phyloP scores from a whole-genome alignment of 306 rosid species.

The Clitoria ternatea region DNA sequence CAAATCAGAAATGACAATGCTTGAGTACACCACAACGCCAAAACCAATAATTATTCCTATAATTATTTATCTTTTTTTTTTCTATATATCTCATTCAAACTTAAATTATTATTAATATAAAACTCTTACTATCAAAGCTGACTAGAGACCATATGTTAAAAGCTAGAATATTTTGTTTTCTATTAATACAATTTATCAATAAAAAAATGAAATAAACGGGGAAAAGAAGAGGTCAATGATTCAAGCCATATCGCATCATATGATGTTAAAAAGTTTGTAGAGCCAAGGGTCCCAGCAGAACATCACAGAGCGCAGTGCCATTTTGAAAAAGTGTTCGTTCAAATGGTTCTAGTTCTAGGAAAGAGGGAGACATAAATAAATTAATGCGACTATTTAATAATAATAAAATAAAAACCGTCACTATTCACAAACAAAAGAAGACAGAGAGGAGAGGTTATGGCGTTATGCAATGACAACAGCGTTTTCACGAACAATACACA shows the following conservation, averaged over 20 bases:
- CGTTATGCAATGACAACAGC: neutral
- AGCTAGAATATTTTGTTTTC: no score
- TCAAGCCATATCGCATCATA: conserved; percentile 44
- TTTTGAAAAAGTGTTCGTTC: conserved; percentile 41
- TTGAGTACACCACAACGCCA: no score
- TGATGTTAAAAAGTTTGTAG: conserved; percentile 43
- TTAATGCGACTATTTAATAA: neutral
- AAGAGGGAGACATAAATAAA: neutral
- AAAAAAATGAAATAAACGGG: neutral
- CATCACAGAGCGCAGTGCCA: conserved; percentile 20
- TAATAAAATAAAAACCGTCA: neutral
- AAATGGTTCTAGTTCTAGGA: conserved; percentile 28
- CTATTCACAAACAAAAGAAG: neutral
- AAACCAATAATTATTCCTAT: no score
- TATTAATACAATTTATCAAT: neutral
- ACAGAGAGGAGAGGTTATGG: neutral
- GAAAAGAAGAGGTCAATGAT: conserved; percentile 42
- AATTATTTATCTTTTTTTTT: no score
- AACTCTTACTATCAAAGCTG: no score
- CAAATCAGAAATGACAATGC: neutral
- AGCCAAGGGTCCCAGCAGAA: conserved; percentile 26
- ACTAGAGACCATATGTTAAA: no score
- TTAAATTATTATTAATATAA: no score
- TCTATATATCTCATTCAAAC: no score
- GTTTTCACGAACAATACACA: conserved; percentile 13